These are phyloP conservation scores for Suhomyces yuchorum DNA, from an alignment of 1,139 yeast genomes.

Conservation along the genomic window DNA sequence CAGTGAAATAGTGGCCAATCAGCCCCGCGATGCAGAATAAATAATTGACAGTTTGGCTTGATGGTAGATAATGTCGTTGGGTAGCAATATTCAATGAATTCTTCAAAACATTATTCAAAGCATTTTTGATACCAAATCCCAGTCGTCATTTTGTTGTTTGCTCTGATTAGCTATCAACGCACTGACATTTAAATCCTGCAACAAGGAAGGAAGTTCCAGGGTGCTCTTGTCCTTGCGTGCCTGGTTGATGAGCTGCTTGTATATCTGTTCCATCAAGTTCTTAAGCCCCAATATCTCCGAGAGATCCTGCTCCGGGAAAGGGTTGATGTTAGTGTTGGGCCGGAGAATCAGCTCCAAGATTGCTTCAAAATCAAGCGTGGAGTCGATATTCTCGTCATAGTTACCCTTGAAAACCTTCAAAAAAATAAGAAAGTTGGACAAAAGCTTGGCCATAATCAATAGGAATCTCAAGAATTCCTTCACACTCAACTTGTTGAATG, in stretches of 20 bases:
- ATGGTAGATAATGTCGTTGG: too few relatives aligned
- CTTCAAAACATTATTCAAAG: too few relatives aligned
- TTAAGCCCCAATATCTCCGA: conserved; percentile 13
- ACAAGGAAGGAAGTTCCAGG: conserved; percentile 17
- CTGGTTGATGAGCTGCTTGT: conserved; percentile 14
- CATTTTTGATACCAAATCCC: conserved; percentile 45
- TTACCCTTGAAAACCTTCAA: conserved; percentile 18
- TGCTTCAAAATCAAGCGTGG: conserved; percentile 25
- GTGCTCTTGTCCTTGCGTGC: conserved; percentile 6
- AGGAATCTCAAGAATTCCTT: conserved; percentile 44
- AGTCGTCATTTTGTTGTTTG: conserved; percentile 38
- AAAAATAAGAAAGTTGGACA: conserved; percentile 39
- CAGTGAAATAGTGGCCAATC: not conserved
- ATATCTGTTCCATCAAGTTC: conserved; percentile 20
- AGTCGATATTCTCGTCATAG: conserved; percentile 15
- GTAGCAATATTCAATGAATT: too few relatives aligned
- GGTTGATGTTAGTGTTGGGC: not conserved
- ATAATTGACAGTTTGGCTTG: not conserved
- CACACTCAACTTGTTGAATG: conserved; percentile 41
- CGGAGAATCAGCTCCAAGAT: conserved; percentile 19
- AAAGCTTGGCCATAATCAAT: conserved; percentile 39
- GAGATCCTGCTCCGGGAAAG: conserved; percentile 8
- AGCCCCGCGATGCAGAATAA: not conserved
- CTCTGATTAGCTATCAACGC: conserved; percentile 31
- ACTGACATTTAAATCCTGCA: conserved; percentile 28